These are phyloP conservation scores for Discostella stelligeroides DNA, from an alignment of 108 stramenopile genomes.

Conservation along the genomic window DNA sequence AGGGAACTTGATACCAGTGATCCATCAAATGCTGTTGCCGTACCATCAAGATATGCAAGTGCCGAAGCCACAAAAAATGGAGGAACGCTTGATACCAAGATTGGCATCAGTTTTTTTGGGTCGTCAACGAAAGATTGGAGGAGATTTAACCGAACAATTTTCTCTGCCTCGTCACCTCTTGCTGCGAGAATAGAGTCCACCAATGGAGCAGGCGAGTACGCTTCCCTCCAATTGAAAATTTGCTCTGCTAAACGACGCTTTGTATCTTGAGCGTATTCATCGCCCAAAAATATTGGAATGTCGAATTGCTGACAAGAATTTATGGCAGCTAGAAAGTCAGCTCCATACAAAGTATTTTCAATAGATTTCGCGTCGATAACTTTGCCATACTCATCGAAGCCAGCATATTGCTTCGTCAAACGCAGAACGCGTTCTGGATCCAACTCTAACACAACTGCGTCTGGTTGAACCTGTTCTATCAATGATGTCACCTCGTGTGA, in stretches of 20 bases:
- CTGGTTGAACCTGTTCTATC: constrained; percentile 45
- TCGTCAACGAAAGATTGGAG: constrained; percentile 45
- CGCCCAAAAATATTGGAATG: constrained; percentile 59
- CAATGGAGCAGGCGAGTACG: constrained; percentile 49
- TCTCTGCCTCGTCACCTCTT: constrained; percentile 2
- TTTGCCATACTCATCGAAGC: constrained; percentile 22
- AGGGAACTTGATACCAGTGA: constrained; percentile 7
- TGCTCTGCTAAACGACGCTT: constrained; percentile 31
- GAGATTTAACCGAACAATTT: constrained; percentile 29
- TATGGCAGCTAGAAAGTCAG: constrained; percentile 58
- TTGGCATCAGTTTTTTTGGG: constrained; percentile 53
- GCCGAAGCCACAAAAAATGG: constrained; percentile 28
- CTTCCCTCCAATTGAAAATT: constrained; percentile 25
- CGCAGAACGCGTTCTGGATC: constrained; percentile 60
- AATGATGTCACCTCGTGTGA: constrained; percentile 51
- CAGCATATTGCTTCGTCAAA: constrained; percentile 53
- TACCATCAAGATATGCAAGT: constrained; percentile 30
- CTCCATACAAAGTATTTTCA: constrained; percentile 45
- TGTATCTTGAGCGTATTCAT: constrained; percentile 59
- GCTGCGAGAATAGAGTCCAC: constrained; percentile 24
- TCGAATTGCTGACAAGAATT: constrained; percentile 50
- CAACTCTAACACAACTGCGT: constrained; percentile 60
- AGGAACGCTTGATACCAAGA: constrained; percentile 43
- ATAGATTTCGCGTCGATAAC: background rate
- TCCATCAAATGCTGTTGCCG: constrained; percentile 15